These are phyloP conservation scores for Globisporangium lucens DNA, from an alignment of 352 stramenopile genomes.

Conservation along the genomic window DNA sequence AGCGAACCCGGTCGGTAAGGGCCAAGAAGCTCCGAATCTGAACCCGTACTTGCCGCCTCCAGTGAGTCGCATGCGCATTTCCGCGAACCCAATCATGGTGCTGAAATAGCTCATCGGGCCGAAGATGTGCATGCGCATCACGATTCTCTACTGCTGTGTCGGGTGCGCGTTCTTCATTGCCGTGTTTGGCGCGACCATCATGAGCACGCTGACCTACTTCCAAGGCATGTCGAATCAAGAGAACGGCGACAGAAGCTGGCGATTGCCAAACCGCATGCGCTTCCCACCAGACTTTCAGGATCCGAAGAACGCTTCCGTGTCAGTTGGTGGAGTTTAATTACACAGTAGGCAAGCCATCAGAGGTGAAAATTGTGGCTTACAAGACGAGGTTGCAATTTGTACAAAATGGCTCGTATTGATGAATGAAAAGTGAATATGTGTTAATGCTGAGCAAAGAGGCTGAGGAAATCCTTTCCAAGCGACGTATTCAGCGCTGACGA, in stretches of 20 bases:
- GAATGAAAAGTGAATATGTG: background rate
- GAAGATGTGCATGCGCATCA: conserved; percentile 52
- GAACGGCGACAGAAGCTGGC: background rate
- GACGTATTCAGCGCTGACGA: conserved; percentile 54
- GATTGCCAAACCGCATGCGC: conserved; percentile 14
- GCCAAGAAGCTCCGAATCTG: conserved; percentile 82
- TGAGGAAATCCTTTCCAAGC: conserved; percentile 72
- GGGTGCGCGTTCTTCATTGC: conserved; percentile 60
- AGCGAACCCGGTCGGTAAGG: conserved; percentile 70
- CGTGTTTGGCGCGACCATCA: conserved; percentile 69
- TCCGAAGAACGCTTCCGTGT: conserved; percentile 5
- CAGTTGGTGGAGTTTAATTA: background rate
- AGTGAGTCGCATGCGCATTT: conserved; percentile 79
- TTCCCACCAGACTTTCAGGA: conserved; percentile 16
- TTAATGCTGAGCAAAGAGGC: conserved; percentile 77
- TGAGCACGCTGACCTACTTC: conserved; percentile 78
- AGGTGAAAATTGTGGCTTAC: background rate
- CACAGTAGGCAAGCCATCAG: background rate
- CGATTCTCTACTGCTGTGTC: conserved; percentile 47
- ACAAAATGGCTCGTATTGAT: background rate
- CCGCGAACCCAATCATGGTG: conserved; percentile 82
- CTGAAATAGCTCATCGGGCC: conserved; percentile 67
- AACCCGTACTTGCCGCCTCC: conserved; percentile 89
- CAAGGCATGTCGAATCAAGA: conserved; percentile 17
- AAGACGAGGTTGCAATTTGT: background rate